Conservation (phyloP, 768 basidiomycete genomes). For the Harrya chromipes region DNA sequence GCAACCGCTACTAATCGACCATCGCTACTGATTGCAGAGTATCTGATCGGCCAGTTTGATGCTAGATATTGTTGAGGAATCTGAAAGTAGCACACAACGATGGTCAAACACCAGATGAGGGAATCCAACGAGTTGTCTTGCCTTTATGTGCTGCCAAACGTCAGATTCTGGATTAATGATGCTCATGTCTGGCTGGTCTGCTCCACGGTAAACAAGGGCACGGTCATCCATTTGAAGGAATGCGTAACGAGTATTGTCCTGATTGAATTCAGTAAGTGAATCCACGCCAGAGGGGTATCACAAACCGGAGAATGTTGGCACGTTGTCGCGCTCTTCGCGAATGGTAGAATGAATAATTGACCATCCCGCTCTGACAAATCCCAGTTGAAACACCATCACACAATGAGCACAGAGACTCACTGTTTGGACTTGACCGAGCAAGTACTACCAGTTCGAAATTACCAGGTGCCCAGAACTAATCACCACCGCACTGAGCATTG, state of each 20-base stretch:
- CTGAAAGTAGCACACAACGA: slow-evolving; percentile 38
- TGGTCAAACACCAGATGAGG: neutral
- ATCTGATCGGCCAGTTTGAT: slow-evolving; percentile 91
- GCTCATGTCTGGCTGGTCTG: slow-evolving; percentile 97
- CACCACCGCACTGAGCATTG: slow-evolving; percentile 1
- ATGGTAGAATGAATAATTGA: slow-evolving; percentile 83
- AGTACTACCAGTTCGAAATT: slow-evolving; percentile 86
- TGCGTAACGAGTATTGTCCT: slow-evolving; percentile 96
- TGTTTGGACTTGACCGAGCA: slow-evolving; percentile 49
- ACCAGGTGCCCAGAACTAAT: slow-evolving; percentile 90
- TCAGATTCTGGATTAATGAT: slow-evolving; percentile 97
- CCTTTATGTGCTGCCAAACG: slow-evolving; percentile 98
- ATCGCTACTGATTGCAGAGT: slow-evolving; percentile 86
- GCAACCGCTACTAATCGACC: slow-evolving; percentile 91
- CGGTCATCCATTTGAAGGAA: slow-evolving; percentile 96
- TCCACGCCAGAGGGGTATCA: slow-evolving; percentile 5
- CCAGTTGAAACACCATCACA: neutral
- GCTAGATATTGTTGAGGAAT: slow-evolving; percentile 87
- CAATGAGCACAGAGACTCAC: slow-evolving; percentile 35
- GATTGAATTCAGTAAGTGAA: slow-evolving; percentile 6
- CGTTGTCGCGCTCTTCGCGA: slow-evolving; percentile 92
- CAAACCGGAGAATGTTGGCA: slow-evolving; percentile 87
- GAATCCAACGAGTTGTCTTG: slow-evolving; percentile 18
- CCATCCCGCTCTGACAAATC: slow-evolving; percentile 49
- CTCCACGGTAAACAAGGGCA: slow-evolving; percentile 89